A percentile compares a stretch with the other conserved stretches of the same genome.
These are phyloP conservation scores for Paraconiothyrium sp. DNA, from an alignment of 2,329 filamentous ascomycete genomes.

Conservation along the genomic window DNA sequence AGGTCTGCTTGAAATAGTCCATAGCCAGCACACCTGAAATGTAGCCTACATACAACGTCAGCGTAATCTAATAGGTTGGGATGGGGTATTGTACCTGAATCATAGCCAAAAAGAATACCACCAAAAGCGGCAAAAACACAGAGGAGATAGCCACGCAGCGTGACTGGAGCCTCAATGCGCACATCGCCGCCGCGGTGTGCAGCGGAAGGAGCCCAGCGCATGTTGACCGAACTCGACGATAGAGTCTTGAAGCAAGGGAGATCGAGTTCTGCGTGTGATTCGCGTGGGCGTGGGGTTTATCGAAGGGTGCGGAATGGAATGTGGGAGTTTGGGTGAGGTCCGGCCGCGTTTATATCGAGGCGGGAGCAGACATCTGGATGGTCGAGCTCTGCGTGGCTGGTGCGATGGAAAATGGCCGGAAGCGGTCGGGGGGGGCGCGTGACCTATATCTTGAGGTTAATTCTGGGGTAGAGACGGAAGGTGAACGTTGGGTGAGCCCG, in stretches of 20 bases:
- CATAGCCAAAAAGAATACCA: slow-evolving; percentile 79
- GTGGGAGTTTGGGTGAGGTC: background rate
- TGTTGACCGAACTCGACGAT: slow-evolving; percentile 16
- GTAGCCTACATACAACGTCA: slow-evolving; percentile 54
- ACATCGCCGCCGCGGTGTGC: slow-evolving; percentile 53
- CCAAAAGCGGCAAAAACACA: slow-evolving; percentile 61
- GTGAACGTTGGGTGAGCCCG: background rate
- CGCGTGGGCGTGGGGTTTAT: slow-evolving; percentile 7
- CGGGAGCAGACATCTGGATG: background rate
- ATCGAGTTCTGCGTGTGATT: slow-evolving; percentile 1
- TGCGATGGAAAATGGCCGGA: background rate
- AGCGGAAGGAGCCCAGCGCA: slow-evolving; percentile 40
- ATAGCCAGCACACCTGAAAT: slow-evolving; percentile 71
- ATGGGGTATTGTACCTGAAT: slow-evolving; percentile 63
- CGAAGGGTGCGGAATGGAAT: slow-evolving; percentile 14
- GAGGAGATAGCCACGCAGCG: slow-evolving; percentile 56
- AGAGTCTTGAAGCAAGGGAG: slow-evolving; percentile 9
- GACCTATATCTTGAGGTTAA: slow-evolving; percentile 10
- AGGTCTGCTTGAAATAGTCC: slow-evolving; percentile 48
- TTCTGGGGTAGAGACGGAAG: slow-evolving; percentile 8
- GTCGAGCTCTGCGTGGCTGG: background rate
- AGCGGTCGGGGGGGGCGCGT: slow-evolving; percentile 9
- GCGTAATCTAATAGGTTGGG: background rate
- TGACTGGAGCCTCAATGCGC: slow-evolving; percentile 63
- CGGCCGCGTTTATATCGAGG: slow-evolving; percentile 12